Conservation (phyloP, 768 basidiomycete species). For the Auriscalpium orientale region DNA sequence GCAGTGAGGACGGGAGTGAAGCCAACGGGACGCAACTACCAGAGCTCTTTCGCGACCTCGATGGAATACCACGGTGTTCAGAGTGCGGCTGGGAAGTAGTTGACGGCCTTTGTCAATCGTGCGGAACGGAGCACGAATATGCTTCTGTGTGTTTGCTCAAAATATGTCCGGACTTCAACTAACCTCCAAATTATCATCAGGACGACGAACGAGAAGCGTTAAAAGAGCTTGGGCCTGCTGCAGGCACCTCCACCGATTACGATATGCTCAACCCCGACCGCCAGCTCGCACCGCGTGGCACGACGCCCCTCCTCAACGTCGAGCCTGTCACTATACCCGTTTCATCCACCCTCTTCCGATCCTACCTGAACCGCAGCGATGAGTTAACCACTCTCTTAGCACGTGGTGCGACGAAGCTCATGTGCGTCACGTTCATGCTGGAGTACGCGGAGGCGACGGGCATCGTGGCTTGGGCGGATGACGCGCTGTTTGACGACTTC, state of each 20-base stretch:
- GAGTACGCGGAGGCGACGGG: not conserved
- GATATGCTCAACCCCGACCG: constrained; percentile 22
- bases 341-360: not conserved
- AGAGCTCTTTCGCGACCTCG: no score
- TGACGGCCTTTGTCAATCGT: constrained; percentile 22
- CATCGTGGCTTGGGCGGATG: constrained; percentile 27
- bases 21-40: no score
- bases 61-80: not conserved
- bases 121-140: constrained; percentile 12
- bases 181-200: no score
- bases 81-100: constrained; percentile 26
- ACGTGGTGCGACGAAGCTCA: constrained; percentile 24
- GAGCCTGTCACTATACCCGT: not conserved
- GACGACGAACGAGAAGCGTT: no score
- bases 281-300: constrained; percentile 19
- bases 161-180: no score
- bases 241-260: constrained; percentile 13
- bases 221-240: no score
- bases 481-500: constrained; percentile 26
- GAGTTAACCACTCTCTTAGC: constrained; percentile 25
- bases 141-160: not conserved
- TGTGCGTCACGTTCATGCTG: constrained; percentile 1
- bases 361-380: not conserved
- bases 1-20: no score
- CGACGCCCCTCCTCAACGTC: constrained; percentile 23